Evolutionary conservation across 2,329 filamentous ascomycete genomes (phyloP), one percentile per base, ranked within the genome.

Genomic region (Ophiostoma sp.): DNA sequence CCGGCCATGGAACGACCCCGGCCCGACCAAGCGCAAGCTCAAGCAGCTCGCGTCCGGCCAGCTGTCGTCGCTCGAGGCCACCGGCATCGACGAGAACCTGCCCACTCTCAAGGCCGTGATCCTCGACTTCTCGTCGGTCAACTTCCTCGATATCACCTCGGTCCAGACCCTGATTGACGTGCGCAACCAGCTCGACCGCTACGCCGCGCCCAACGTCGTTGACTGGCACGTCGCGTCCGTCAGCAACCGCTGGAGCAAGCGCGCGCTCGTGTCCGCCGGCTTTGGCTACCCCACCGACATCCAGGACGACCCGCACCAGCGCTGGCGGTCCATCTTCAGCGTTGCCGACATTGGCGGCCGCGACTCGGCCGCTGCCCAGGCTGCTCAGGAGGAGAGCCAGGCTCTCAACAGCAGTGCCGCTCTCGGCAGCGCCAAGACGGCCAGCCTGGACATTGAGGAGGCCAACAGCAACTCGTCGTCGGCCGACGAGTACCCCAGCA

Each of bases 281-380:
- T 89, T 89, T 71, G 86, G 86, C 0, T 83, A 79, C 69, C 93
- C 93, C 2, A 87, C 88, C 0, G 83, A 82, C 17, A 78, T 78
- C 7, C 81, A 79, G 70, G 84, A 82, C 71, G 83, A 81, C 1
- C 79, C 83, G 7, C 85, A 86, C 75, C 84, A 87, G 73, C 86
- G 91, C 71, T 98, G 94, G 94, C 94, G 92, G 78, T 92, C 93
- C n/a, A 93, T 98, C 74, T 98, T 97, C 83, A 93, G 88, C 76
- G 93, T 98, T 31, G 92, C 94, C 1, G 93, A 97, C 77, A 88
- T 96, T 73, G 78, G 92, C 72, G 90, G 93, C 27, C 81, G 83
- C 4, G 81, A 88, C 69, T 92, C 89, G 4, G 91, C 91, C 0
- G 90, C 90, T 0, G 87, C 87, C 0, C 83, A 83, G 8, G 91